Evolutionary conservation across 768 basidiomycete genomes (phyloP).

Genomic region (Agaricus blazei): DNA sequence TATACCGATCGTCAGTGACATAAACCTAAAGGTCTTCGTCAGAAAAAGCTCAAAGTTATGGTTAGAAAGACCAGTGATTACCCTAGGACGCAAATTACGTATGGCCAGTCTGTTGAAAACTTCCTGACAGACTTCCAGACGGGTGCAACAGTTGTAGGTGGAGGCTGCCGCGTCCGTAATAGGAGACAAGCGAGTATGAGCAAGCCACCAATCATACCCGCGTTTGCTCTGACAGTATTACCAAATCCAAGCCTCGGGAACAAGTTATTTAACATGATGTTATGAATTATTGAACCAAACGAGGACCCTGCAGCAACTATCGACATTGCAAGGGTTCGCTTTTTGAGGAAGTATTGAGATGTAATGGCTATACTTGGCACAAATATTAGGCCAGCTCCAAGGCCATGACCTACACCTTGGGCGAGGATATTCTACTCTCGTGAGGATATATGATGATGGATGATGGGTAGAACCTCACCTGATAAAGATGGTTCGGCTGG

Average conservation of each 20-base stretch:
- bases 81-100: constrained; percentile 1
- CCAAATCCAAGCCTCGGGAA: constrained; percentile 17
- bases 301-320: constrained; percentile 20
- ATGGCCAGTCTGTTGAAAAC: constrained; percentile 7
- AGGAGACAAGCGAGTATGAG: constrained; percentile 12
- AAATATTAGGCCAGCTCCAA: constrained; percentile 39
- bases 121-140: constrained; percentile 3
- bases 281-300: constrained; percentile 33
- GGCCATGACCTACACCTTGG: constrained; percentile 43
- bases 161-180: constrained; percentile 7
- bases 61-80: background rate
- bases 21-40: constrained; percentile 8
- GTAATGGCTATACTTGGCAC: constrained; percentile 39
- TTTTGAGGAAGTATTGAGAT: constrained; percentile 38
- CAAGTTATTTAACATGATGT: constrained; percentile 49
- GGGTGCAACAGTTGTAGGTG: background rate
- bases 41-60: background rate
- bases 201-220: constrained; percentile 14
- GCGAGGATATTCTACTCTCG: constrained; percentile 33
- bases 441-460: background rate
- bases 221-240: constrained; percentile 13
- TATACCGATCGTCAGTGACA: constrained; percentile 20
- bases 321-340: constrained; percentile 41
- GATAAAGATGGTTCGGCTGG: constrained; percentile 24
- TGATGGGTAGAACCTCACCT: constrained; percentile 12